These are phyloP conservation scores for Alternaria conjuncta DNA, from an alignment of 2,329 filamentous ascomycete species.

Conservation along the genomic window DNA sequence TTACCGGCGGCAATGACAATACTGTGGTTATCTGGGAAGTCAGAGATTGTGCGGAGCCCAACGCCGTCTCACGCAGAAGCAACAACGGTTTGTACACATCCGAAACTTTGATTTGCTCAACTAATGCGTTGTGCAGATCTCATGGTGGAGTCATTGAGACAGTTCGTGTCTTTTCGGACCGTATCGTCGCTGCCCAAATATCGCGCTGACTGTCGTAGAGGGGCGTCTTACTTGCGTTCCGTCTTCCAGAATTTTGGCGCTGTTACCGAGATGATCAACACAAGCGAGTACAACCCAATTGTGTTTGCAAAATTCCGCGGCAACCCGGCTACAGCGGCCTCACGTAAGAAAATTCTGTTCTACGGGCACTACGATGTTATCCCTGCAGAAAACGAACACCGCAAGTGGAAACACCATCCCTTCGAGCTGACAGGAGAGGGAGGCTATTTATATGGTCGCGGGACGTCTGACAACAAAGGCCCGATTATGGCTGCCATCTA, in stretches of 20 bases:
- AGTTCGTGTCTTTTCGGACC: conserved; percentile 91
- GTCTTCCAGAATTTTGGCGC: conserved; percentile 93
- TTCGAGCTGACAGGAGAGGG: conserved; percentile 90
- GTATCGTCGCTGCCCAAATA: conserved; percentile 87
- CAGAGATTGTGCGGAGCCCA: conserved; percentile 59
- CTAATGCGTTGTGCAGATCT: conserved; percentile 56
- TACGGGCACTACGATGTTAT: conserved; percentile 99
- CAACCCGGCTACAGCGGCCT: conserved; percentile 68
- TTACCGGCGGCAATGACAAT: conserved; percentile 93
- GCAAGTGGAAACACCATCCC: conserved; percentile 86
- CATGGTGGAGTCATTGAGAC: conserved; percentile 69
- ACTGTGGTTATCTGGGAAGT: conserved; percentile 89
- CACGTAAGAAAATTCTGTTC: conserved; percentile 87
- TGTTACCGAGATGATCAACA: conserved; percentile 80
- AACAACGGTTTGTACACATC: conserved; percentile 59
- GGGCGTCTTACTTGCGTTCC: conserved; percentile 86
- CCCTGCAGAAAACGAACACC: conserved; percentile 79
- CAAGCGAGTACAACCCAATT: conserved; percentile 86
- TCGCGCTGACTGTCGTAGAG: conserved; percentile 88
- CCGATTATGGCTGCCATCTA: conserved; percentile 94
- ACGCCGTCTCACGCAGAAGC: conserved; percentile 56
- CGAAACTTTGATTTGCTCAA: neutral
- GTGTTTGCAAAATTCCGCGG: conserved; percentile 88
- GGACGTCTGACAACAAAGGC: conserved; percentile 97
- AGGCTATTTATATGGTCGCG: conserved; percentile 91